phyloP scores from a whole-genome alignment of 1,284 basidiomycete genomes.

The Moesziomyces globuligerus region DNA sequence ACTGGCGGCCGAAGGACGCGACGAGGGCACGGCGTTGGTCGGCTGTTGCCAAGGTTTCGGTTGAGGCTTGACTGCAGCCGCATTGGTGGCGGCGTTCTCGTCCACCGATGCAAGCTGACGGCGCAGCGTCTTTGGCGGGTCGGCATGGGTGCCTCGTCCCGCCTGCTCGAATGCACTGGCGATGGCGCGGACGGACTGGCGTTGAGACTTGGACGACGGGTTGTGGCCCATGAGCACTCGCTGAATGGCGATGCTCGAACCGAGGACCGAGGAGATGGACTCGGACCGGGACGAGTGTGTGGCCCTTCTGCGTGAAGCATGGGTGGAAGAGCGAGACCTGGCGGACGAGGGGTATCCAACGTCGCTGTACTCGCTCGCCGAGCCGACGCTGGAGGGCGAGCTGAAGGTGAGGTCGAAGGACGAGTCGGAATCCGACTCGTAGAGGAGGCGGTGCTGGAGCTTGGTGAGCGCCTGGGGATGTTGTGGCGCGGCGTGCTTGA shows the following conservation, averaged over 20 bases:
- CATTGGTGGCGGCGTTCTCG: constrained; percentile 1
- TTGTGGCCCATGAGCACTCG: constrained; percentile 25
- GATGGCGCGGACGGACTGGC: constrained; percentile 33
- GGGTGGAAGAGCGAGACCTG: constrained; percentile 18
- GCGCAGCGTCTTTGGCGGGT: background rate
- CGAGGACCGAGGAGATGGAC: constrained; percentile 34
- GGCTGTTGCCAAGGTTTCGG: background rate
- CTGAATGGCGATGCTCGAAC: constrained; percentile 33
- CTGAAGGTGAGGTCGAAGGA: constrained; percentile 37
- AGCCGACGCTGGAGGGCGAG: constrained; percentile 33
- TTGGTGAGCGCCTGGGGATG: constrained; percentile 37
- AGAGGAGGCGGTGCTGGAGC: constrained; percentile 47
- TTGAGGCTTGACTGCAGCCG: background rate
- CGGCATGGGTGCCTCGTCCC: background rate
- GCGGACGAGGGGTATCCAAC: constrained; percentile 15
- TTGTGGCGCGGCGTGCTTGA: constrained; percentile 41
- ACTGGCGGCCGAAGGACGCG: background rate
- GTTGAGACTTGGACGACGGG: constrained; percentile 6
- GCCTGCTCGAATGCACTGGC: constrained; percentile 23
- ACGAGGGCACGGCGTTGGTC: background rate
- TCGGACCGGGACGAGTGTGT: constrained; percentile 22
- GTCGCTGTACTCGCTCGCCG: constrained; percentile 40
- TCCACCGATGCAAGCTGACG: constrained; percentile 18
- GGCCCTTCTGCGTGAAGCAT: constrained; percentile 9
- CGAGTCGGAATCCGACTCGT: constrained; percentile 43